Base-by-base conservation (phyloP, 2,329 filamentous ascomycete genomes). In the Juglanconis juglandina region DNA sequence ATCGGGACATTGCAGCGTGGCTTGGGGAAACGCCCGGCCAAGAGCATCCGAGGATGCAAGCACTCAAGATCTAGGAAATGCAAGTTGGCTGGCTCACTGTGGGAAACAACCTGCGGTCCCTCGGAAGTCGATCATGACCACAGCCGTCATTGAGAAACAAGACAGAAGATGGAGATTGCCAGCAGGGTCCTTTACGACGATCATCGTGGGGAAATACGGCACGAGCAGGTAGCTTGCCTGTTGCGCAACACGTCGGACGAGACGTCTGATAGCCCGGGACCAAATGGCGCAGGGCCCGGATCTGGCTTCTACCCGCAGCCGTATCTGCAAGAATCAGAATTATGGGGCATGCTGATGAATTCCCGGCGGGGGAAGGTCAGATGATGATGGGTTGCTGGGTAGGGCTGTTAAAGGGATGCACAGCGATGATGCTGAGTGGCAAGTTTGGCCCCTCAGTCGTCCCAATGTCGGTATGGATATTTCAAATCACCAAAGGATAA, bases 91-190 rank as follows among this genome's bases (percentile, higher is more conserved):
- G 41, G 44, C 24, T 47, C 49, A 47, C 14, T 2, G 13, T 7
- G 47, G 46, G 55, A 56, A 30, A 47, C 44, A 47, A 17, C 17
- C 14, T 7, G 48, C 42, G 53, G 41, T 44, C 49, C 32, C 34
- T 52, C 33, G n/a, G 53, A 24, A 44, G 52, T 56, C 47, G 58
- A 60, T 60, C 58, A 52, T 34, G 47, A 34, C 46, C 41, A 44
- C 37, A 11, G 55, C 37, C 30, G 37, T 47, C n/a, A 53, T 8
- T 47, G 14, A 17, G 44, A 47, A 47, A 17, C 44, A 30, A 5
- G n/a, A 30, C 14, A 47, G n/a, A 47, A 47, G 6, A 17, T 17
- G 44, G 17, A 24, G 24, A 24, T 24, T 37, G 35, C 44, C n/a
- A 59, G 17, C 46, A 50, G 34, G 30, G 53, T 37, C 52, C 58